Evolutionary conservation across 441 rosid genomes (phyloP), one percentile per base, ranked within the genome.

Genomic region (Kokia cookei): DNA sequence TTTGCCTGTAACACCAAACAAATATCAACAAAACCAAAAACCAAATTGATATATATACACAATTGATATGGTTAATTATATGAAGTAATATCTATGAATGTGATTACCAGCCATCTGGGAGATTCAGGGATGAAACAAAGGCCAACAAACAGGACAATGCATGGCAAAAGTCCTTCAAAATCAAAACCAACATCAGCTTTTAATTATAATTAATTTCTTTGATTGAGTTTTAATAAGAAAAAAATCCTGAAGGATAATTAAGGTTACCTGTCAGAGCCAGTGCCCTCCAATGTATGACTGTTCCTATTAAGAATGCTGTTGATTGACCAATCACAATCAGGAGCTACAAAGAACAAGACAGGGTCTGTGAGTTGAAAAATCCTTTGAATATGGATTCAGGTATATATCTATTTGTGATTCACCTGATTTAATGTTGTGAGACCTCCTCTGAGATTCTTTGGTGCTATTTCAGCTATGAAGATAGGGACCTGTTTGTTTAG

Each of bases 61-160:
- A 37, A 37, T 7, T 37, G 42, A 37, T 37, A 37, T 37, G 42
- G 42, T 37, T 37, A 37, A 37, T 26, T 37, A 3, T n/a, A 17
- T 14, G 32, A 42, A 54, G 58, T 7, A 48, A 11, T 29, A 29
- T n/a, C 27, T 22, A 4, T 35, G 65, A 27, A 51, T 50, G 63
- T 63, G 47, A 75, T 82, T 84, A 94, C 99, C 88, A 92, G 96
- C 96, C 97, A 94, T 83, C 99, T 88, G 0, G 97, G 99, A 14
- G 99, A 93, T 74, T 93, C 98, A 0, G 97, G 99, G 40, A 93
- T 76, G 65, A 93, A 92, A 75, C 76, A 83, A 27, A 93, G 82
- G 26, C 98, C 99, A 75, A 75, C 77, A 63, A 93, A 88, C 82
- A 91, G 87, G 72, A 87, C 59, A 60, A 93, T 26, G 82, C 97